These are phyloP conservation scores for Hydnomerulius pinastri DNA, from an alignment of 768 basidiomycete genomes.

Conservation along the genomic window DNA sequence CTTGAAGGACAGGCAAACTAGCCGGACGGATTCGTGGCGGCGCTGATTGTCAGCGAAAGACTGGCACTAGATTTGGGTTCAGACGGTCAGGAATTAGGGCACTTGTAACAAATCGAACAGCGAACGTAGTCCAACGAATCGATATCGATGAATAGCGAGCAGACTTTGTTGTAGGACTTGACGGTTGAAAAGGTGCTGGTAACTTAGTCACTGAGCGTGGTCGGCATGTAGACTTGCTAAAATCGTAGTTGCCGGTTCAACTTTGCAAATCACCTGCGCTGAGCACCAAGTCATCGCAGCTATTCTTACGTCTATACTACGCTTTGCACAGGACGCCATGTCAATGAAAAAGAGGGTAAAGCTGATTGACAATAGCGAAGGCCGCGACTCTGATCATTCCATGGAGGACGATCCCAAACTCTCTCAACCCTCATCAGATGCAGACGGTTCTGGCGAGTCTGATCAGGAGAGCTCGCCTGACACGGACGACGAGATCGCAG, in stretches of 20 bases:
- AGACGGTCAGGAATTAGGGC: slow-evolving; percentile 12
- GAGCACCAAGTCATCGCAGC: not conserved
- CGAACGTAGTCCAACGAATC: too few species aligned
- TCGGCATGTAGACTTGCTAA: too few species aligned
- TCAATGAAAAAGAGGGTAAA: slow-evolving; percentile 56
- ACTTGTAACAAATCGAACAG: not conserved
- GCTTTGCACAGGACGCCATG: slow-evolving; percentile 37
- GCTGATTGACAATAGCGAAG: slow-evolving; percentile 30
- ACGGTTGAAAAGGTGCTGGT: slow-evolving; percentile 6
- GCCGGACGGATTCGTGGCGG: slow-evolving; percentile 2
- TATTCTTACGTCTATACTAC: not conserved
- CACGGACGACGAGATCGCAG: slow-evolving; percentile 67
- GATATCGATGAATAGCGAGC: slow-evolving; percentile 4
- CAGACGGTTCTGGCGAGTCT: slow-evolving; percentile 3
- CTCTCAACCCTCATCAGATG: slow-evolving; percentile 14
- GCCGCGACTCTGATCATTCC: slow-evolving; percentile 5
- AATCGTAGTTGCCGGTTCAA: too few species aligned
- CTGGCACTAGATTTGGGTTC: too few species aligned
- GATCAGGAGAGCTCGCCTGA: slow-evolving; percentile 38
- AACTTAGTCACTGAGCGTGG: not conserved
- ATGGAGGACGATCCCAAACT: slow-evolving; percentile 2
- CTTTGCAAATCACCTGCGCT: not conserved
- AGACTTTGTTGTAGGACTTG: slow-evolving; percentile 4
- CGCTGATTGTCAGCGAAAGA: slow-evolving; percentile 7
- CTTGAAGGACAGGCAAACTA: slow-evolving; percentile 10